phyloP scores from a whole-genome alignment of 495 filamentous ascomycete genomes.

The Venustampulla echinocandica region DNA sequence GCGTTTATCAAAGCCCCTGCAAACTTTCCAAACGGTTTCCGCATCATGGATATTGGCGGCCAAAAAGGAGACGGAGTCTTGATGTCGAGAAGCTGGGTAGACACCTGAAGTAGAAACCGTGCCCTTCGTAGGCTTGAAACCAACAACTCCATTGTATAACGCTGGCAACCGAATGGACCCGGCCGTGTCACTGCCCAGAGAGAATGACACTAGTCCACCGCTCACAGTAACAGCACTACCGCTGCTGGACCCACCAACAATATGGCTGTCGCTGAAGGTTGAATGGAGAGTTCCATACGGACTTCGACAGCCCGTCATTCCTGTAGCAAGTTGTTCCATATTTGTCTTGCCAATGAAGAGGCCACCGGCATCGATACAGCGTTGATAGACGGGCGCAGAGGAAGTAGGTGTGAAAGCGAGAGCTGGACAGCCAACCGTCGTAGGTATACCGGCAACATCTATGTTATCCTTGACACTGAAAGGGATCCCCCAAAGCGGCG shows the following conservation, averaged over 20 bases:
- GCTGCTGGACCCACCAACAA: conserved; percentile 48
- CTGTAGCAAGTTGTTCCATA: conserved; percentile 48
- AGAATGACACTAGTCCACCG: conserved; percentile 49
- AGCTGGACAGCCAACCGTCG: conserved; percentile 17
- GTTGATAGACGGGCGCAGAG: conserved; percentile 12
- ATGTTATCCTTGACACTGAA: conserved; percentile 51
- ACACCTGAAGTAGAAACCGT: conserved; percentile 50
- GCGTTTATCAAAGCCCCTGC: conserved; percentile 41
- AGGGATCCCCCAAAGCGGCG: conserved; percentile 44
- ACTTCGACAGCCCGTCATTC: conserved; percentile 28
- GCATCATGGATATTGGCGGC: conserved; percentile 43
- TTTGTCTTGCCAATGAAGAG: conserved; percentile 48
- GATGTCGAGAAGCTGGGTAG: conserved; percentile 50
- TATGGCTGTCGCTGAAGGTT: conserved; percentile 16
- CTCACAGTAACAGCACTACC: conserved; percentile 50
- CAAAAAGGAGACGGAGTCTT: conserved; percentile 54
- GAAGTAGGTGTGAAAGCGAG: conserved; percentile 9
- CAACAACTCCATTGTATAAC: conserved; percentile 55
- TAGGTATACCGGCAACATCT: conserved; percentile 16
- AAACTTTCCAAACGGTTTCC: conserved; percentile 45
- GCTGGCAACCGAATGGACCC: conserved; percentile 55
- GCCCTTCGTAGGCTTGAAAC: conserved; percentile 60
- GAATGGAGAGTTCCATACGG: conserved; percentile 20
- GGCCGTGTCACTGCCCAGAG: conserved; percentile 58
- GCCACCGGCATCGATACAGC: conserved; percentile 29